phyloP scores from a whole-genome alignment of 345 rosid genomes.

The Schrenkiella parvula region DNA sequence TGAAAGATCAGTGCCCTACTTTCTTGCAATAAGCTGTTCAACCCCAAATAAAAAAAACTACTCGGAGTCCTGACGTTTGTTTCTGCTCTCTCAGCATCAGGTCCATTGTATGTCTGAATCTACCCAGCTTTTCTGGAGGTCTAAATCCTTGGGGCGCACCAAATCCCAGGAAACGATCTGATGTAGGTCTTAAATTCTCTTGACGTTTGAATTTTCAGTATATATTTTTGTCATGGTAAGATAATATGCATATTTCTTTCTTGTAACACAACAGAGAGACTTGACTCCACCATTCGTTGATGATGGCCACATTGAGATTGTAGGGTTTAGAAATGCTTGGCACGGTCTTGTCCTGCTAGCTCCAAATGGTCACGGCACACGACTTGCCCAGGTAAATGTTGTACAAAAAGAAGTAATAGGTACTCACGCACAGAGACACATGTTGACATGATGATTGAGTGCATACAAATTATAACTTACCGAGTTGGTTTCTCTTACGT shows the following conservation, averaged over 20 bases:
- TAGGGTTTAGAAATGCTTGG: constrained; percentile 98
- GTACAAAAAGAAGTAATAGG: not conserved
- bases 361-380: constrained; percentile 92
- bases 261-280: constrained; percentile 50
- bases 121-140: constrained; percentile 98
- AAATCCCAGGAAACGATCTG: constrained; percentile 41
- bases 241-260: not conserved
- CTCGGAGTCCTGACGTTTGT: not conserved
- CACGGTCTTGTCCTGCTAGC: constrained; percentile 83
- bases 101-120: constrained; percentile 86
- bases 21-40: not conserved
- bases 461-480: constrained; percentile 1
- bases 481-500: not conserved
- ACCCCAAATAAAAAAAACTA: not conserved
- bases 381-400: constrained; percentile 44
- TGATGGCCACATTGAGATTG: constrained; percentile 79
- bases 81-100: constrained; percentile 37
- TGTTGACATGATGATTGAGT: not conserved
- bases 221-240: not conserved
- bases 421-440: not conserved
- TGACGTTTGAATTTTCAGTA: not conserved
- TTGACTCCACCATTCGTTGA: constrained; percentile 86
- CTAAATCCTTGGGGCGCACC: constrained; percentile 96
- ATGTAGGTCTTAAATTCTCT: constrained; percentile 40
- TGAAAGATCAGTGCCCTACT: not conserved